Percentiles rank a stretch among this genome's conserved stretches.
phyloP scores from a whole-genome alignment of 257 asterid species.

The Datura wrightii region DNA sequence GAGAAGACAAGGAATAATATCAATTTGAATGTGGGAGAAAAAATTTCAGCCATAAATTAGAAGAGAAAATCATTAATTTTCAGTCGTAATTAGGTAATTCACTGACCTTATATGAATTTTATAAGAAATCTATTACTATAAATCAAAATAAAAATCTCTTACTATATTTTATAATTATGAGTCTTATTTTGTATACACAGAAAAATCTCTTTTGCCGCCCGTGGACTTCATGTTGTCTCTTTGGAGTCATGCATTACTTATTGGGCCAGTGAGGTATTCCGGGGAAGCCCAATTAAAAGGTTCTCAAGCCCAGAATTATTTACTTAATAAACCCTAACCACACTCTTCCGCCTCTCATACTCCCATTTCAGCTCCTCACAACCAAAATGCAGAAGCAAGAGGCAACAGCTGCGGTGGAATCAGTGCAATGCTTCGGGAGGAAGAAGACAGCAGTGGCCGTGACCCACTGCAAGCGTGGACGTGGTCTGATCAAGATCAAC shows the following conservation, averaged over 20 bases:
- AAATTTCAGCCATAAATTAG: too few relatives aligned
- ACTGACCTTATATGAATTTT: too few relatives aligned
- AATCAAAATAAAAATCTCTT: too few relatives aligned
- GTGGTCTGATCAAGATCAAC: slow-evolving; percentile 23
- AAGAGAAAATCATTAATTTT: too few relatives aligned
- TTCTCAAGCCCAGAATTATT: neutral
- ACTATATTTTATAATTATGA: too few relatives aligned
- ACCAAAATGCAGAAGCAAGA: slow-evolving; percentile 2
- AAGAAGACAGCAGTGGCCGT: neutral
- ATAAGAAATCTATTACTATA: too few relatives aligned
- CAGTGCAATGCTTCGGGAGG: slow-evolving; percentile 1
- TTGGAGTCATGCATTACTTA: neutral
- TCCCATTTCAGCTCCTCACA: neutral
- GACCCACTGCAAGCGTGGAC: neutral
- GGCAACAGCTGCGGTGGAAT: neutral
- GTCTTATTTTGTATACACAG: too few relatives aligned
- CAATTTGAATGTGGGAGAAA: too few relatives aligned
- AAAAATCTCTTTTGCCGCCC: too few relatives aligned
- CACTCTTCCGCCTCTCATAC: neutral
- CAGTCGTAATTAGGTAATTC: too few relatives aligned
- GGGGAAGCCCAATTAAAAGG: neutral
- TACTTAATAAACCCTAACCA: slow-evolving; percentile 2
- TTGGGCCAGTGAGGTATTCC: neutral
- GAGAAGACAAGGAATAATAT: too few relatives aligned
- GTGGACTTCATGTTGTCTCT: neutral